A percentile compares a stretch with the other conserved stretches of the same genome.
These are phyloP conservation scores for Melianthus villosus DNA, from an alignment of 441 rosid genomes.

Conservation along the genomic window DNA sequence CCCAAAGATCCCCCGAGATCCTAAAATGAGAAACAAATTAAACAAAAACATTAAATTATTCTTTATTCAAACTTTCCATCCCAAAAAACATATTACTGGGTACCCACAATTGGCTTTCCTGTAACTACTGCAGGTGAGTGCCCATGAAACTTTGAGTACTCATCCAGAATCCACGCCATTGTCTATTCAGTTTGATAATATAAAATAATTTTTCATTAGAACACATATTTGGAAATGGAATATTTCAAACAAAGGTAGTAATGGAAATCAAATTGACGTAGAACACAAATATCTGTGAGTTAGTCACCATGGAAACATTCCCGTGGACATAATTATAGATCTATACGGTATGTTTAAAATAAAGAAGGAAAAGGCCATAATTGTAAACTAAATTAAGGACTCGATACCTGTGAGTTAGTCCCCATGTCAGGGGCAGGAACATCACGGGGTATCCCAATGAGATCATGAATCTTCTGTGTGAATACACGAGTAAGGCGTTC, in stretches of 20 bases:
- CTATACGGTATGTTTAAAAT: too few relatives aligned
- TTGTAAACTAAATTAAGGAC: not conserved
- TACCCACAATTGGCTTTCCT: slow-evolving; percentile 88
- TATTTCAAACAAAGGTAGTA: too few relatives aligned
- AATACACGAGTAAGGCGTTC: slow-evolving; percentile 94
- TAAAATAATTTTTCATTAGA: too few relatives aligned
- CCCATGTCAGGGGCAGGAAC: slow-evolving; percentile 99
- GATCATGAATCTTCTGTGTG: slow-evolving; percentile 97
- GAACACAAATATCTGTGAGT: too few relatives aligned
- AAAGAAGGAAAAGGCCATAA: not conserved
- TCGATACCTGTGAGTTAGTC: slow-evolving; percentile 62
- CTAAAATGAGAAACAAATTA: slow-evolving; percentile 21
- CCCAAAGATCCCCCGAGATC: slow-evolving; percentile 99
- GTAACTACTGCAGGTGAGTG: slow-evolving; percentile 93
- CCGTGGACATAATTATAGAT: too few relatives aligned
- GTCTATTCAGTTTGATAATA: slow-evolving; percentile 24
- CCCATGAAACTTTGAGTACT: slow-evolving; percentile 94
- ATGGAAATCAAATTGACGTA: too few relatives aligned
- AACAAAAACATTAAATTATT: too few relatives aligned
- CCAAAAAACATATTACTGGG: slow-evolving; percentile 32
- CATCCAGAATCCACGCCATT: slow-evolving; percentile 97
- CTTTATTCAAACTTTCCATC: not conserved
- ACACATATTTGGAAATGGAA: too few relatives aligned
- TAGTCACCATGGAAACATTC: too few relatives aligned
- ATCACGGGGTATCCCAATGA: slow-evolving; percentile 76